Evolutionary conservation across 2,329 filamentous ascomycete species (phyloP), one percentile per base, ranked within the genome.

Genomic region (Penicillium sp.): DNA sequence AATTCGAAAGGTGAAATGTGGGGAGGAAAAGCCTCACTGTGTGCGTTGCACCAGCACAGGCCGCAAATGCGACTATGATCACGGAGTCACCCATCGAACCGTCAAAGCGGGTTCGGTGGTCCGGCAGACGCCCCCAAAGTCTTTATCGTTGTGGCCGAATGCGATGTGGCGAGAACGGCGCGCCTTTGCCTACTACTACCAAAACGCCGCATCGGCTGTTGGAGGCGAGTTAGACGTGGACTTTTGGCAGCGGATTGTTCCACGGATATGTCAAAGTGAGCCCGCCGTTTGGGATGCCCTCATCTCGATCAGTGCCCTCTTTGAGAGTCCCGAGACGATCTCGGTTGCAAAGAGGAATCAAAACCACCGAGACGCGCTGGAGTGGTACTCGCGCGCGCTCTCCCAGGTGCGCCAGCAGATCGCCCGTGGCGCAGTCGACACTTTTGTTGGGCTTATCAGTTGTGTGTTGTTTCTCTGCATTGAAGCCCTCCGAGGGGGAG

Each of bases 211-310:
- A 9, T 51, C 56, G 0, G 58, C 55, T 8, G 51, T 70, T 18
- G 63, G 64, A 2, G 68, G 68, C 13, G 58, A 51, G 4, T 45
- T 70, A 8, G 68, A 70, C 52, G 43, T 57, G 26, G 58, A 61
- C 28, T 69, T 71, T 45, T 70, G 68, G 68, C 52, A 56, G n/a
- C 63, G 53, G 1, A 47, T 65, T 28, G 57, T 71, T 4, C 67
- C 67, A 3, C 64, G 64, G 37, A 54, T 70, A 11, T 68, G 66
- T 39, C 64, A 61, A 9, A 59, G 46, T 28, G 65, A 69, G 43
- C 61, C 66, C 4, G 65, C 66, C 4, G 65, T 71, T 3, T 70
- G 68, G 66, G 65, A 70, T 57, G 63, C 67, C 12, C 63, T 70
- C 35, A 64, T 67, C 28, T 56, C 66, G 4, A 62, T 69, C n/a